Evolutionary conservation across 768 basidiomycete species (phyloP), one percentile per base, ranked within the genome.

Genomic region (Macrolepiota albuminosa): DNA sequence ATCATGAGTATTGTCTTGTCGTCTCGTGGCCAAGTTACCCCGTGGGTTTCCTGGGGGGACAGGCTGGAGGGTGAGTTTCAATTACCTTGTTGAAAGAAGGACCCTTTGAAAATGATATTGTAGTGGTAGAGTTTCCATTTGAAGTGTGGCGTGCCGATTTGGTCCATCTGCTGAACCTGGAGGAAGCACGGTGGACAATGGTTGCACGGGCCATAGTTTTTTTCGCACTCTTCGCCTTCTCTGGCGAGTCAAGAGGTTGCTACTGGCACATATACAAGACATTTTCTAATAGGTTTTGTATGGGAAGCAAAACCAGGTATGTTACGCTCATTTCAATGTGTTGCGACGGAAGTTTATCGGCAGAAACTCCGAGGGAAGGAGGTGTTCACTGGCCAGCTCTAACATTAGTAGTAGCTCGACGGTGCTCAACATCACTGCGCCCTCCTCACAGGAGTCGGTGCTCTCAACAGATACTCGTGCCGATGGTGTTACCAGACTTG

Each of bases 191-290:
- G 29, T 82, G 79, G 79, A 56, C 75, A 11, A 57, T 70, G 26
- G 71, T 80, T 16, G 57, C 73, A 10, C 79, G 75, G 60, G 79
- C 75, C 2, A 64, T 84, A 11, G 31, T 79, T 7, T 83, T 85
- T 70, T 85, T 86, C 65, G 65, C 71, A 11, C 83, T 85, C 76
- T 86, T 86, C 64, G 84, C 83, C 2, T 78, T 85, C 54, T 79
- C 78, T 9, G 76, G 78, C 42, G 84, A 84, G 64, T 81, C 81
- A 2, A 73, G 73, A 59, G 75, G 68, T 54, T 72, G 80, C 57
- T 85, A 83, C 66, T 8, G 52, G 9, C 21, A 4, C 42, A 47
- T 31, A 6, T 59, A 46, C 53, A 29, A 7, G n/a, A 31, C 54
- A 14, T 36, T 61, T 18, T 45, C 39, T 33, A 4, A 40, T 9